phyloP scores from a whole-genome alignment of 1,139 yeast genomes.

The Maudiozyma humilis region DNA sequence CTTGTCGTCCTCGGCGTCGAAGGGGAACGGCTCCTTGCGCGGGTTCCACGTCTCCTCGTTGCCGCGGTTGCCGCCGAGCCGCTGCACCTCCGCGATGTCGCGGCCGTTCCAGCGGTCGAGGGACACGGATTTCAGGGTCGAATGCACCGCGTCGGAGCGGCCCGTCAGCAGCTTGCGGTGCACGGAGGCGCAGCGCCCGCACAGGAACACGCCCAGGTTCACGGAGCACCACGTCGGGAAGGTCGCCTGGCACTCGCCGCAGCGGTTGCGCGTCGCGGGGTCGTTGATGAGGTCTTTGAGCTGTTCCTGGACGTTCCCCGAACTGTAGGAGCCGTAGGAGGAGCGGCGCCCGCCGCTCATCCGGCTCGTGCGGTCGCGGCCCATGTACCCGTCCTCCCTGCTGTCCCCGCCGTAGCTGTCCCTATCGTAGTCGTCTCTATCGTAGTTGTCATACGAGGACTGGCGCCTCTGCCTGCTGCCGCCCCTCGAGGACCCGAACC shows the following conservation, averaged over 20 bases:
- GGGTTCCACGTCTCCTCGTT: conserved; percentile 35
- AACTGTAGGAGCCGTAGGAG: neutral
- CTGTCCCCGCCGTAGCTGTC: neutral
- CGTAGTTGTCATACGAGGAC: neutral
- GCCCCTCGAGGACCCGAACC: conserved; percentile 3
- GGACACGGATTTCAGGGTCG: conserved; percentile 42
- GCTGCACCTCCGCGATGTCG: conserved; percentile 25
- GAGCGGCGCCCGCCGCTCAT: neutral
- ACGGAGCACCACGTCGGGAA: conserved; percentile 44
- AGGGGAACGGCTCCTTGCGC: conserved; percentile 57
- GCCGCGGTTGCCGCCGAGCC: conserved; percentile 29
- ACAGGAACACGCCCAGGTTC: conserved; percentile 50
- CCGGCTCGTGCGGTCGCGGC: no score
- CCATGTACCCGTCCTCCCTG: no score
- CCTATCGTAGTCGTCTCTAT: neutral
- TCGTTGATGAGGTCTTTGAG: conserved; percentile 36
- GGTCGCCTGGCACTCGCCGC: conserved; percentile 63
- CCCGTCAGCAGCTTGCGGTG: conserved; percentile 31
- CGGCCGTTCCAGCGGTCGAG: conserved; percentile 61
- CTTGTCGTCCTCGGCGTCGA: conserved; percentile 40
- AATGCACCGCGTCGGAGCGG: conserved; percentile 30
- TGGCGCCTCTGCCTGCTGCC: no score
- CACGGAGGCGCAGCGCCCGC: conserved; percentile 71
- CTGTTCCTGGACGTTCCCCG: conserved; percentile 15
- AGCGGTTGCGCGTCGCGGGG: conserved; percentile 44